Conservation (phyloP, 352 stramenopile genomes). For the Globisporangium rhizosaccharum region DNA sequence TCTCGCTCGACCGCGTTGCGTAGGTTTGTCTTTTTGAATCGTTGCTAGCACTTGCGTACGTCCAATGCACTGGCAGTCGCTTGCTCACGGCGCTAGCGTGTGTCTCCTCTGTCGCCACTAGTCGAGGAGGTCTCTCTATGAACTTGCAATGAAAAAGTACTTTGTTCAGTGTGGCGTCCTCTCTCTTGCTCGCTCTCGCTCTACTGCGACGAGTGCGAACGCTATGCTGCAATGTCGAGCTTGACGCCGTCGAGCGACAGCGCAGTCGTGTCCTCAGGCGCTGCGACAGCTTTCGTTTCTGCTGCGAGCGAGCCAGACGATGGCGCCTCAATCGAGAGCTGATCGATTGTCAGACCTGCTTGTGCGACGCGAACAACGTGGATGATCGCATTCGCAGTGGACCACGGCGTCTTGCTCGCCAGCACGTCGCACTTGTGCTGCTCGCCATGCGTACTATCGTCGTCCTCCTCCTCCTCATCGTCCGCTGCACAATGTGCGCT, state of each 20-base stretch:
- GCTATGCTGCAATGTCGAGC: constrained; percentile 19
- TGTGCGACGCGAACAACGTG: constrained; percentile 44
- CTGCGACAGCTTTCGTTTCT: constrained; percentile 8
- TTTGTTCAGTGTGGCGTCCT: too few species aligned
- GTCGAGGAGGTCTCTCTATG: too few species aligned
- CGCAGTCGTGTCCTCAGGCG: constrained; percentile 20
- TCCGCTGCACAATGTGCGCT: constrained; percentile 7
- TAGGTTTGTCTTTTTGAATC: too few species aligned
- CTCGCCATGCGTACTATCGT: neutral
- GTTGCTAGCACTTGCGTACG: too few species aligned
- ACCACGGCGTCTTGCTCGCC: constrained; percentile 38
- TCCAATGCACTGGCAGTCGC: too few species aligned
- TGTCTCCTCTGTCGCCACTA: too few species aligned
- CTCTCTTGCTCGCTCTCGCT: neutral
- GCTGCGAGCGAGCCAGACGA: constrained; percentile 6
- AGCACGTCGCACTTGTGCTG: constrained; percentile 58
- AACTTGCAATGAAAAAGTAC: too few species aligned
- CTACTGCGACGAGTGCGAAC: neutral
- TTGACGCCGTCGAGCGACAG: constrained; percentile 32
- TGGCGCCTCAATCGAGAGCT: constrained; percentile 11
- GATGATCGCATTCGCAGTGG: constrained; percentile 12
- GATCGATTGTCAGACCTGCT: constrained; percentile 29
- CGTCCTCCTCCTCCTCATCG: constrained; percentile 32
- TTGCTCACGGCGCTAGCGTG: too few species aligned
- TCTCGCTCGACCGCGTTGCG: neutral